Evolutionary conservation across 768 basidiomycete species (phyloP).

Genomic region (Auriculariales sp.): DNA sequence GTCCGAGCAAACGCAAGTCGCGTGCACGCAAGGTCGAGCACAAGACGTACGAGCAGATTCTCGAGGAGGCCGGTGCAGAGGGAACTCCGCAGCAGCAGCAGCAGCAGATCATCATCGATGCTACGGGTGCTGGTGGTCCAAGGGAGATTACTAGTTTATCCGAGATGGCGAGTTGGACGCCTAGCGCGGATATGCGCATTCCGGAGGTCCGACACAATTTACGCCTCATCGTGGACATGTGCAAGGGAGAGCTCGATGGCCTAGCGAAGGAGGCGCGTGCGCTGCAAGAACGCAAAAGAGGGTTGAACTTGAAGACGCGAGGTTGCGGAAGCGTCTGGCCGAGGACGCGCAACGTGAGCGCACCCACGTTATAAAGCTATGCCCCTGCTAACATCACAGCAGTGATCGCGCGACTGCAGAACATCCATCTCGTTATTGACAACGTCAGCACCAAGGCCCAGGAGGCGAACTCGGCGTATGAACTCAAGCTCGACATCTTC

Average conservation of each 20-base stretch:
- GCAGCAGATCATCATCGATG: slow-evolving; percentile 60
- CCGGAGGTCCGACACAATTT: slow-evolving; percentile 97
- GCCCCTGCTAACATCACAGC: neutral
- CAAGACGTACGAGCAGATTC: slow-evolving; percentile 93
- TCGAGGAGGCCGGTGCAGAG: slow-evolving; percentile 62
- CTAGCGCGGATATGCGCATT: slow-evolving; percentile 76
- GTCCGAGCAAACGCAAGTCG: slow-evolving; percentile 70
- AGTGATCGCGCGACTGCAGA: slow-evolving; percentile 71
- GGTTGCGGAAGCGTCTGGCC: slow-evolving; percentile 51
- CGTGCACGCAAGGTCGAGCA: slow-evolving; percentile 77
- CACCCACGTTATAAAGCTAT: neutral
- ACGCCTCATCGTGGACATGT: slow-evolving; percentile 67
- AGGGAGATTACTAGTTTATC: slow-evolving; percentile 77
- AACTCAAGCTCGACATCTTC: slow-evolving; percentile 61
- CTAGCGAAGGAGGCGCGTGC: slow-evolving; percentile 82
- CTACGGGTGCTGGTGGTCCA: slow-evolving; percentile 88
- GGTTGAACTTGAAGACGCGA: slow-evolving; percentile 51
- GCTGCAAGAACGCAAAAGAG: slow-evolving; percentile 68
- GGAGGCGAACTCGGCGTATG: slow-evolving; percentile 43
- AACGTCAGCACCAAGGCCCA: slow-evolving; percentile 54
- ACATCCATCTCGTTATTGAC: slow-evolving; percentile 59
- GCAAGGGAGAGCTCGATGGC: slow-evolving; percentile 74
- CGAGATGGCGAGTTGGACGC: slow-evolving; percentile 73
- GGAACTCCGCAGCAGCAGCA: slow-evolving; percentile 50
- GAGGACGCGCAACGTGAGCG: slow-evolving; percentile 68